Evolutionary conservation across 495 filamentous ascomycete species (phyloP).

Genomic region (Hapsidospora chrysogenum): DNA sequence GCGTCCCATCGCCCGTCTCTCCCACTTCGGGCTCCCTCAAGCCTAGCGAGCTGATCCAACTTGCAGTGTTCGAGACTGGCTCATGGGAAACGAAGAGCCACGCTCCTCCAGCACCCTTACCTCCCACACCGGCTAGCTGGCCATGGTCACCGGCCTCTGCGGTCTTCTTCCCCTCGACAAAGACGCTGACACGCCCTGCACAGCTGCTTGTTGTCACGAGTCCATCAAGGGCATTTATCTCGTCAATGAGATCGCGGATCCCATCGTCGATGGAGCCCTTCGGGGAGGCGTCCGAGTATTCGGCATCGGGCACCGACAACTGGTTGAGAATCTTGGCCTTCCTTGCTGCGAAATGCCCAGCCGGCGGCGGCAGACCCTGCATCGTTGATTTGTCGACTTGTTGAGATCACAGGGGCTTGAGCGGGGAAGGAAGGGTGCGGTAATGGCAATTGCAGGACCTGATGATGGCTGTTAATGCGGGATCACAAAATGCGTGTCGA

Average conservation of each 20-base stretch:
- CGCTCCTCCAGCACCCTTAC: slow-evolving; percentile 62
- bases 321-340: slow-evolving; percentile 50
- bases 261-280: slow-evolving; percentile 71
- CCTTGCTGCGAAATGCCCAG: slow-evolving; percentile 31
- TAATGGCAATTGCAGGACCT: too few species aligned
- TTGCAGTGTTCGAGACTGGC: slow-evolving; percentile 27
- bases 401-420: neutral
- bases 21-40: neutral
- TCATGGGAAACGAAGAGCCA: slow-evolving; percentile 87
- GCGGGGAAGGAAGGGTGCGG: too few species aligned
- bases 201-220: slow-evolving; percentile 87
- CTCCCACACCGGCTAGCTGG: slow-evolving; percentile 40
- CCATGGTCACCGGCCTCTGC: slow-evolving; percentile 7
- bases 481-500: too few species aligned
- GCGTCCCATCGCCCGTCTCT: slow-evolving; percentile 1
- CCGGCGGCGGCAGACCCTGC: slow-evolving; percentile 10
- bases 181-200: slow-evolving; percentile 69
- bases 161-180: slow-evolving; percentile 57
- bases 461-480: too few species aligned
- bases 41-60: neutral
- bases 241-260: slow-evolving; percentile 56
- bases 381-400: neutral
- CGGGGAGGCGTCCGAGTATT: slow-evolving; percentile 65
- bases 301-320: slow-evolving; percentile 41
- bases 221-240: slow-evolving; percentile 55